Evolutionary conservation across 352 stramenopile genomes (phyloP), one percentile per base, ranked within the genome.

Genomic region (Globisporangium okanoganense): DNA sequence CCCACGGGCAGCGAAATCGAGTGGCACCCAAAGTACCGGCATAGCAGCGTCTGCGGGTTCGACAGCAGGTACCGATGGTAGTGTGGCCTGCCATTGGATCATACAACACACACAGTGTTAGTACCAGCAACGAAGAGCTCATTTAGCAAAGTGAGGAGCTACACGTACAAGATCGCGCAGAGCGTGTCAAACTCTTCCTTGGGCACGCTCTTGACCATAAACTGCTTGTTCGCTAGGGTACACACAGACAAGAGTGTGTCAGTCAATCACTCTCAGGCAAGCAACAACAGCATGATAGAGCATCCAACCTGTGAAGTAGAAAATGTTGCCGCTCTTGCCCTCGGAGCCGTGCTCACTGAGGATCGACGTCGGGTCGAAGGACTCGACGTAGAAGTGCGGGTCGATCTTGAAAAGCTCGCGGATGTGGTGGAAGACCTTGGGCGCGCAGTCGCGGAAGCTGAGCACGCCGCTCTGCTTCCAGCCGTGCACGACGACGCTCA

Each of bases 131-230:
- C 27, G 29, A 43, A n/a, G 16, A 54, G 20, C 18, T 33, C n/a
- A 18, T 25, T 54, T 18, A 22, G 20, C 12, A 55, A 44, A 51
- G 38, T 27, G 10, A 22, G 3, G 14, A 73, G 18, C 27, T 24
- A 13, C 48, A 18, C 76, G 56, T 72, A 88, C 76, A 94, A 66
- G 59, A 94, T 94, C 13, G 82, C 78, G 35, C 82, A 76, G 5
- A 94, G 65, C 54, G 79, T 88, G 66, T 92, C 81, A 50, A 90
- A 94, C 72, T 94, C 85, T 18, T 89, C 82, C 57, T 92, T 90
- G 0, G 85, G 85, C 29, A 94, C 85, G 61, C 82, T 92, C 73
- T 94, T 94, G 54, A 94, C 85, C 85, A 94, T 92, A 48, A 91
- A 94, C 62, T 91, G 81, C 45, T 88, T 86, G 75, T 94, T 94